phyloP scores from a whole-genome alignment of 257 asterid species.

The Jaltomata sinuosa region DNA sequence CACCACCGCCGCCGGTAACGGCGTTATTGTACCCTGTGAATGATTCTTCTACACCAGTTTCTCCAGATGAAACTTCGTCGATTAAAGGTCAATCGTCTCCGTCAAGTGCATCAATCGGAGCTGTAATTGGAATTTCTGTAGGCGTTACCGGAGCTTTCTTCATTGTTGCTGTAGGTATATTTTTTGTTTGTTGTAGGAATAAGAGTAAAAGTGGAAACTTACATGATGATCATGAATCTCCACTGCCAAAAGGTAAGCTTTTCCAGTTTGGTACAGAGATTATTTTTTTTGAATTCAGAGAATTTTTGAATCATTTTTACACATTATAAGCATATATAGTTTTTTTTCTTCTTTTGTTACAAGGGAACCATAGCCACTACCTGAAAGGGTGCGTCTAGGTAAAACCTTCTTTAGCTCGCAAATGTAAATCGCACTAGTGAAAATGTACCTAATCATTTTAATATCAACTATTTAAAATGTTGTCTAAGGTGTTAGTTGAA shows the following conservation, averaged over 20 bases:
- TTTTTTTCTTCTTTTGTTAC: too few species aligned
- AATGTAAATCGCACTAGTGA: too few species aligned
- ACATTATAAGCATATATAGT: neutral
- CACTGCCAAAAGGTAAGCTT: neutral
- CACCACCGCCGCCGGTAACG: neutral
- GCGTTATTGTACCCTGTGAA: neutral
- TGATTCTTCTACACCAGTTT: neutral
- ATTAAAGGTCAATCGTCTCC: neutral
- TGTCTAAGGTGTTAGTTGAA: neutral
- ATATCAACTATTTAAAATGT: neutral
- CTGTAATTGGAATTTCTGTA: neutral
- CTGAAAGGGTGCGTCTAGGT: too few species aligned
- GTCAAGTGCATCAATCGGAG: neutral
- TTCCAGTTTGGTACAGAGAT: neutral
- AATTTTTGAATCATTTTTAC: neutral
- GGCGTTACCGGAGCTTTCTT: slow-evolving; percentile 5
- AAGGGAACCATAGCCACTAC: too few species aligned
- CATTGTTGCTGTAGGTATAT: neutral
- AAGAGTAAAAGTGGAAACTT: neutral
- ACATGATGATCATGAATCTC: neutral
- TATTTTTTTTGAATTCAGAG: neutral
- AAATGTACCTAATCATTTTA: too few species aligned
- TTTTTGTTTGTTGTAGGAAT: neutral
- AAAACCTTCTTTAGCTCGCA: too few species aligned
- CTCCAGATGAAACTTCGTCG: neutral